These are phyloP conservation scores for Colletotrichum camelliae DNA, from an alignment of 2,329 filamentous ascomycete species.

Conservation along the genomic window DNA sequence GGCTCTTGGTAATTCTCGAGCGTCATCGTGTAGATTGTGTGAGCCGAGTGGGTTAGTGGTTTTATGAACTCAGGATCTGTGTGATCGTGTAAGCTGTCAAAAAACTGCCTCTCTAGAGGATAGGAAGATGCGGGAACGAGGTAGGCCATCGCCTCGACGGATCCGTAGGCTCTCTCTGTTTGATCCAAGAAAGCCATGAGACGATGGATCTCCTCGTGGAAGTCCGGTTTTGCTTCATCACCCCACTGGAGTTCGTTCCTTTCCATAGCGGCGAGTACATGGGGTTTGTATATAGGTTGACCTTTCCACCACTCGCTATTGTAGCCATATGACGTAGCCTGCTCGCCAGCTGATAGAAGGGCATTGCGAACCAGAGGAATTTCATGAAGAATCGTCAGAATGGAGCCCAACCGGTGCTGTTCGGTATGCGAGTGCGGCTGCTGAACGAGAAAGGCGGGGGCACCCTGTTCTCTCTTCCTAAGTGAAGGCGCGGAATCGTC, in stretches of 20 bases:
- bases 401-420: constrained; percentile 52
- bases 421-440: constrained; percentile 36
- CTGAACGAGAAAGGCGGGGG: constrained; percentile 58
- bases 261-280: constrained; percentile 38
- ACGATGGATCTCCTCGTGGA: constrained; percentile 63
- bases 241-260: constrained; percentile 34
- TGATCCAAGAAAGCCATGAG: constrained; percentile 67
- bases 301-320: constrained; percentile 68
- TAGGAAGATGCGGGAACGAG: constrained; percentile 35
- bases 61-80: constrained; percentile 25
- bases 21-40: constrained; percentile 32
- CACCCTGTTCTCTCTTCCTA: constrained; percentile 46
- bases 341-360: constrained; percentile 49
- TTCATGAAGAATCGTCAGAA: constrained; percentile 64
- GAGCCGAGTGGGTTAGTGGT: constrained; percentile 34
- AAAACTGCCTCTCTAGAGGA: constrained; percentile 49
- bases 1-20: constrained; percentile 33
- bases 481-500: constrained; percentile 39
- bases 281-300: constrained; percentile 49
- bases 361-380: constrained; percentile 65
- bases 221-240: constrained; percentile 37
- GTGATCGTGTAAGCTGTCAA: constrained; percentile 40
- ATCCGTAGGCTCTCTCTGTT: constrained; percentile 65
- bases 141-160: constrained; percentile 52
- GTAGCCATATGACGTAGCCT: constrained; percentile 56